Percentiles rank a stretch among this genome's conserved stretches.
Conservation (phyloP, 352 stramenopile genomes). For the Phytopythium litorale region DNA sequence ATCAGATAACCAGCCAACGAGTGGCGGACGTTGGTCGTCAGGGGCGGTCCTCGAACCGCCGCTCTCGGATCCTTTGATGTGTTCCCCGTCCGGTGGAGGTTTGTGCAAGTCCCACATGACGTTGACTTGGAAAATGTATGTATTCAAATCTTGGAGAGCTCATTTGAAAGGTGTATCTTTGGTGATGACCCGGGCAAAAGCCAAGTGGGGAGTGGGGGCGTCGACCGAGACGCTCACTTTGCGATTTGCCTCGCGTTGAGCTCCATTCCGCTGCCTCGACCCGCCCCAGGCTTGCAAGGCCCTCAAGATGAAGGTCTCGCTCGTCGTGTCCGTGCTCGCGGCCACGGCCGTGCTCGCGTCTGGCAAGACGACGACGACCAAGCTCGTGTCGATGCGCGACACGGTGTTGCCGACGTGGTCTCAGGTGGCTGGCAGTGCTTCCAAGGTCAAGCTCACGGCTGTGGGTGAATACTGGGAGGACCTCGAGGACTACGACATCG, state of each 20-base stretch:
- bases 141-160: not conserved
- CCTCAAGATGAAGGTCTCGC: conserved; percentile 1
- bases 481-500: not conserved
- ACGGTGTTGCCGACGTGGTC: conserved; percentile 4
- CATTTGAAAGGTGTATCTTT: not conserved
- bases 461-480: not conserved
- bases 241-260: conserved; percentile 1
- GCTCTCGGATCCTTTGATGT: not conserved
- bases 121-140: not conserved
- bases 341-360: not conserved
- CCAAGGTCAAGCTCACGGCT: not conserved
- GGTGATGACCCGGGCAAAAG: too few species aligned
- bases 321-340: conserved; percentile 2
- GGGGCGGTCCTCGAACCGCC: too few species aligned
- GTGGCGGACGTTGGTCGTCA: not conserved
- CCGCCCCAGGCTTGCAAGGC: not conserved
- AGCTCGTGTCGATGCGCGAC: not conserved
- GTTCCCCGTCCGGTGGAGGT: not conserved
- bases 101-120: not conserved
- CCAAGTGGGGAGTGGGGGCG: too few species aligned
- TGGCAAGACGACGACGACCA: not conserved
- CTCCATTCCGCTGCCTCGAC: not conserved
- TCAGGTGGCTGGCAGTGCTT: not conserved
- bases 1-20: not conserved
- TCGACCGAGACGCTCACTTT: not conserved